phyloP scores from a whole-genome alignment of 1,284 basidiomycete genomes.

The Sanghuangporus sanghuang region DNA sequence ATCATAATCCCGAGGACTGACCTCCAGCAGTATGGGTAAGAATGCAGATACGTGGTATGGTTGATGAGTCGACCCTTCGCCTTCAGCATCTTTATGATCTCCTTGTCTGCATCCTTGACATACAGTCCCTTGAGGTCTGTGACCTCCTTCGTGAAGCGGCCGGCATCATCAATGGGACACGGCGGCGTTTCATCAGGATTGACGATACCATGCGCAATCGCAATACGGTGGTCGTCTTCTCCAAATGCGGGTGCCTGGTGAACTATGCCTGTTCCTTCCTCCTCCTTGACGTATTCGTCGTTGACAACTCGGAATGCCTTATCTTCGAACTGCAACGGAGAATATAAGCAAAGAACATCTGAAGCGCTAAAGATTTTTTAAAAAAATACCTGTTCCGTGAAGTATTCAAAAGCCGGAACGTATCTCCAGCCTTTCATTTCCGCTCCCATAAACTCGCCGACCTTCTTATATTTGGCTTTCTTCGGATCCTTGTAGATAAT shows the following conservation, averaged over 20 bases:
- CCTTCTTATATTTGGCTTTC: conserved; percentile 94
- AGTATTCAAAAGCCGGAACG: conserved; percentile 95
- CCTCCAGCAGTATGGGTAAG: conserved; percentile 98
- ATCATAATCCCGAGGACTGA: conserved; percentile 27
- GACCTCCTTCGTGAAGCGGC: conserved; percentile 86
- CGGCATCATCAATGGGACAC: conserved; percentile 90
- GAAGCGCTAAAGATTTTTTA: background rate
- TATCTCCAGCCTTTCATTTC: conserved; percentile 98
- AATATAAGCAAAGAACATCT: background rate
- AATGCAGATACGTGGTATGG: conserved; percentile 84
- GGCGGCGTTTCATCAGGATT: conserved; percentile 89
- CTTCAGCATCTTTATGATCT: conserved; percentile 91
- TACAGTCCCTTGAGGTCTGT: conserved; percentile 87
- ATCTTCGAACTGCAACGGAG: conserved; percentile 71
- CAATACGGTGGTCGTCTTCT: conserved; percentile 97
- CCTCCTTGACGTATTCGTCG: conserved; percentile 92
- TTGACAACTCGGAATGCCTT: conserved; percentile 87
- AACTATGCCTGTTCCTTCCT: conserved; percentile 96
- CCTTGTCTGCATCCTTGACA: conserved; percentile 94
- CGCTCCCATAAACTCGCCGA: conserved; percentile 80
- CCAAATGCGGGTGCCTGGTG: conserved; percentile 99
- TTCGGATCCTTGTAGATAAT: conserved; percentile 98
- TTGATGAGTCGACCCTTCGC: conserved; percentile 85
- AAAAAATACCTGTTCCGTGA: conserved; percentile 76
- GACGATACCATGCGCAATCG: conserved; percentile 80